Evolutionary conservation across 2,329 filamentous ascomycete genomes (phyloP).

Genomic region (Cladosporium austrohemisphaericum): DNA sequence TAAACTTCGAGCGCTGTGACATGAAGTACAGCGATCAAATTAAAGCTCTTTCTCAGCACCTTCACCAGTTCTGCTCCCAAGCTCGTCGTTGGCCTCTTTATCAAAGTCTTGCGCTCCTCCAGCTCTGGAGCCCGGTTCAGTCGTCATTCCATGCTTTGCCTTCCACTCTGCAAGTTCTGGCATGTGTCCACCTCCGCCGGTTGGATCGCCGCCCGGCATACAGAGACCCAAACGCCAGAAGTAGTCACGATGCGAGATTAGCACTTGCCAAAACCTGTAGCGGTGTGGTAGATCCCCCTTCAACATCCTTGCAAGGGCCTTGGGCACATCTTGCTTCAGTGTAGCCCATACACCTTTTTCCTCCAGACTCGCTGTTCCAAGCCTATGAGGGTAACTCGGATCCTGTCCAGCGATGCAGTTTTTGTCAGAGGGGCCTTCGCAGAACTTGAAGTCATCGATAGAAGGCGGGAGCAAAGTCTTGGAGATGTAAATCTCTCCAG

Average conservation of each 20-base stretch:
- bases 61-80: neutral
- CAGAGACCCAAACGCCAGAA: constrained; percentile 93
- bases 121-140: neutral
- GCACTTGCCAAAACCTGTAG: constrained; percentile 83
- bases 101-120: neutral
- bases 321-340: constrained; percentile 36
- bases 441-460: constrained; percentile 64
- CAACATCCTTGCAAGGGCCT: constrained; percentile 18
- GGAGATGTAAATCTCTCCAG: constrained; percentile 81
- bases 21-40: no score
- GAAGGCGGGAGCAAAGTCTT: constrained; percentile 67
- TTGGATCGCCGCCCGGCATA: constrained; percentile 55
- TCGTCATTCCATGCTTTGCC: neutral
- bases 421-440: constrained; percentile 66
- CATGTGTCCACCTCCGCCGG: constrained; percentile 22
- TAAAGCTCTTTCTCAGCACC: neutral
- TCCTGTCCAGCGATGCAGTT: constrained; percentile 65
- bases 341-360: neutral
- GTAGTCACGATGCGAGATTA: constrained; percentile 94
- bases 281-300: constrained; percentile 27
- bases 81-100: neutral
- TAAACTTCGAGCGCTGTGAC: no score
- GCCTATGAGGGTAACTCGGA: constrained; percentile 21
- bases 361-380: neutral
- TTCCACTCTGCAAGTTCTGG: neutral